Evolutionary conservation across 2,329 filamentous ascomycete genomes (phyloP).

Genomic region (Xylaria sp.): DNA sequence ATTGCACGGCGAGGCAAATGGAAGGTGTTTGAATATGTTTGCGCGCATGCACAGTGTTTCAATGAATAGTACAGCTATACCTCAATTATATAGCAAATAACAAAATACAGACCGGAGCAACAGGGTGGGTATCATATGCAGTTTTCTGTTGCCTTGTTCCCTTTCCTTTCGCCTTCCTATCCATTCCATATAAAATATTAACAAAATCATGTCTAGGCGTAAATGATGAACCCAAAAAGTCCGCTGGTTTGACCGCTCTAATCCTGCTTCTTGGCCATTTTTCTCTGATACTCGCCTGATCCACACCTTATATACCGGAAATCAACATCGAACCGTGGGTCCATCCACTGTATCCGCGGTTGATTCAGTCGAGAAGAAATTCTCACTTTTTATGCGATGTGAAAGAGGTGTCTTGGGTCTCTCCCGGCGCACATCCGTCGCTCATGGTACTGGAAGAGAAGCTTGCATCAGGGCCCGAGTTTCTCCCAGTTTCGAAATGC

Average conservation of each 20-base stretch:
- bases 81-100: constrained; percentile 12
- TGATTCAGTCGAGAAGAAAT: constrained; percentile 9
- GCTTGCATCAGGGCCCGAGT: not conserved
- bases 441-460: constrained; percentile 15
- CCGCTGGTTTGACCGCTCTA: constrained; percentile 2
- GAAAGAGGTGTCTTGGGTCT: constrained; percentile 4
- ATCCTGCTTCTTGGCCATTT: not conserved
- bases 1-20: not conserved
- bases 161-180: not conserved
- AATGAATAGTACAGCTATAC: not conserved
- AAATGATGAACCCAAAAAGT: not conserved
- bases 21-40: not conserved
- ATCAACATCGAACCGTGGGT: not conserved
- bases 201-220: not conserved
- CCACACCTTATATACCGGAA: not conserved
- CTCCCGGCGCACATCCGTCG: not conserved
- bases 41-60: not conserved
- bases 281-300: not conserved
- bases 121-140: constrained; percentile 31
- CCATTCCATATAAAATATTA: constrained; percentile 6
- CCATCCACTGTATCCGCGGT: not conserved
- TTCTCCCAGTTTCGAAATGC: not conserved
- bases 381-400: constrained; percentile 12
- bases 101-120: constrained; percentile 11
- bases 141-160: constrained; percentile 3